These are phyloP conservation scores for Scleroderma bovista DNA, from an alignment of 768 basidiomycete genomes.

Conservation along the genomic window DNA sequence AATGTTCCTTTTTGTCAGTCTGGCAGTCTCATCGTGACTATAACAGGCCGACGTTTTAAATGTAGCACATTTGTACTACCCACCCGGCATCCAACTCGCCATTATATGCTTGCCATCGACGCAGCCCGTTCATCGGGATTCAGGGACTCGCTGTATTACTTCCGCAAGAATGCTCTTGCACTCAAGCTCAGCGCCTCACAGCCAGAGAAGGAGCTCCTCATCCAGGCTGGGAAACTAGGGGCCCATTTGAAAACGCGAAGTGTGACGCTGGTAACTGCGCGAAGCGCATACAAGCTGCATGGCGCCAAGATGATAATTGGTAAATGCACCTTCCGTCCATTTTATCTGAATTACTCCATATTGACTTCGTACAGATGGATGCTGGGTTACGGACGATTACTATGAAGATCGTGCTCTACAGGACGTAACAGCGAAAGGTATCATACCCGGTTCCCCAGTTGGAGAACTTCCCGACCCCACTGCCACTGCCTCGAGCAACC, in stretches of 20 bases:
- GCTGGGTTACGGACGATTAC: slow-evolving; percentile 94
- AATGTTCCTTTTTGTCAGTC: slow-evolving; percentile 3
- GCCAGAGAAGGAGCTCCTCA: slow-evolving; percentile 88
- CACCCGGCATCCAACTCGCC: slow-evolving; percentile 73
- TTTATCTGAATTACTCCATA: background rate
- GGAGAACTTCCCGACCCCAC: slow-evolving; percentile 78
- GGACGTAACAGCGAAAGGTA: slow-evolving; percentile 75
- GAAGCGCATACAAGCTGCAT: slow-evolving; percentile 92
- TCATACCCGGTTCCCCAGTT: slow-evolving; percentile 77
- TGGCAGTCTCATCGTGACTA: background rate
- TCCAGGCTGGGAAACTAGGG: slow-evolving; percentile 81
- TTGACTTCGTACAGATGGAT: slow-evolving; percentile 58
- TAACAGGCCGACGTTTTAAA: slow-evolving; percentile 79
- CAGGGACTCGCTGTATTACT: slow-evolving; percentile 97
- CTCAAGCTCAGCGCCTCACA: slow-evolving; percentile 89
- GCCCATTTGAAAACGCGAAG: slow-evolving; percentile 85
- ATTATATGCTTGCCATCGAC: slow-evolving; percentile 96
- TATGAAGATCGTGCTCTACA: slow-evolving; percentile 80
- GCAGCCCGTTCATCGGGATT: slow-evolving; percentile 95
- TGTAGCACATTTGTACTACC: slow-evolving; percentile 85
- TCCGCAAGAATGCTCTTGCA: slow-evolving; percentile 85
- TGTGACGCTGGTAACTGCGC: slow-evolving; percentile 88
- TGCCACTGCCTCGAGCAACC: slow-evolving; percentile 40
- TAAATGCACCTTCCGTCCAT: slow-evolving; percentile 31
- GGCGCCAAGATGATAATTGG: slow-evolving; percentile 87